Base-by-base conservation (phyloP, 306 rosid genomes). In the Lathyrus tuberosus region DNA sequence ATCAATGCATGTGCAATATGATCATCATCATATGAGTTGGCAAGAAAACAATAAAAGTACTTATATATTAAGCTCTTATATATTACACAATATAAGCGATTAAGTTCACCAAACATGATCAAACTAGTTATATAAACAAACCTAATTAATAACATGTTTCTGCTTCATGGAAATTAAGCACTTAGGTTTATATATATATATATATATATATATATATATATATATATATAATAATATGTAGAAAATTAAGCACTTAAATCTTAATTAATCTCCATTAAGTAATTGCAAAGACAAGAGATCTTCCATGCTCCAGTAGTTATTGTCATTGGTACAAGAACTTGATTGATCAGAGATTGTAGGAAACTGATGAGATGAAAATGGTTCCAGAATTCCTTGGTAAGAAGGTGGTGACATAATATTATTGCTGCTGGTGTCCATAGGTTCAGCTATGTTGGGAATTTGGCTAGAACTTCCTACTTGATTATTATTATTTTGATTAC, bases 251-350 rank as follows among this genome's bases (percentile, higher is more conserved):
- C n/a, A 26, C n/a, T 57, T 57, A 15, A n/a, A 6, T 42, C 38
- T 59, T 59, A 57, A 26, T 57, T 57, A 59, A 59, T 59, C 65
- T 15, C 65, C 65, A 59, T 59, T 59, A 31, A 59, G 65, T 59
- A 59, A 33, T 59, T 59, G 65, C 24, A 31, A n/a, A 8, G 65
- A 59, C 65, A 59, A 15, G 43, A 59, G 37, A 59, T 59, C 65
- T 31, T 59, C 65, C 65, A 59, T 31, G 65, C 44, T 31, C 65
- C 65, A 59, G 22, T 59, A 59, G 24, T 59, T 59, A n/a, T 59
- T 59, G 3, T 59, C 65, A 59, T 59, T 59, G 24, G 43, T n/a
- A 31, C 64, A 31, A 59, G 24, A 31, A 33, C 24, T 31, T 31
- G 65, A 59, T 15, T 59, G 65, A 59, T 59, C 65, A 59, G 65